Evolutionary conservation across 2,329 filamentous ascomycete species (phyloP).

Genomic region (Dactylellina drechsleri): DNA sequence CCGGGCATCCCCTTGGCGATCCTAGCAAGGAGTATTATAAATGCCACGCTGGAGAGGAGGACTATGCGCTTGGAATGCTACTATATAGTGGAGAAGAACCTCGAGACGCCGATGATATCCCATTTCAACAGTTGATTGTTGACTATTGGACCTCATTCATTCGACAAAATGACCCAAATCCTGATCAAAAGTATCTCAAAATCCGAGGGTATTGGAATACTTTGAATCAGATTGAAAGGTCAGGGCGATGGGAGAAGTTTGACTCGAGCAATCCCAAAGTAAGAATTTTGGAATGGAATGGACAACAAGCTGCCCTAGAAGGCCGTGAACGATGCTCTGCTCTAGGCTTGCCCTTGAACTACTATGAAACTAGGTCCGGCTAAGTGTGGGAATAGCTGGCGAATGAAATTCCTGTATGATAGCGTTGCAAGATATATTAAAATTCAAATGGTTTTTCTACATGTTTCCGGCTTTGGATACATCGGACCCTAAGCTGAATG

Average conservation of each 20-base stretch:
- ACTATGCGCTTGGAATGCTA: slow-evolving; percentile 62
- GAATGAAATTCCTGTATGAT: too few species aligned
- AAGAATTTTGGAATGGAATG: slow-evolving; percentile 28
- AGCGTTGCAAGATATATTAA: too few species aligned
- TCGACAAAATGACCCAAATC: slow-evolving; percentile 60
- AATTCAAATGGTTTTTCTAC: too few species aligned
- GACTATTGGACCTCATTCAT: slow-evolving; percentile 62
- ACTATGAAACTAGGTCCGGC: slow-evolving; percentile 13
- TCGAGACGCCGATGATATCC: slow-evolving; percentile 61
- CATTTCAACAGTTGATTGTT: slow-evolving; percentile 60
- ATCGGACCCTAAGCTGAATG: too few species aligned
- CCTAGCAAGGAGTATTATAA: slow-evolving; percentile 62
- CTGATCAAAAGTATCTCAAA: slow-evolving; percentile 58
- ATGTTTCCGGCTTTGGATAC: too few species aligned
- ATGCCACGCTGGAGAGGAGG: slow-evolving; percentile 63
- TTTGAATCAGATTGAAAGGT: slow-evolving; percentile 57
- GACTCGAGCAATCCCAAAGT: neutral
- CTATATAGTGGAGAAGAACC: slow-evolving; percentile 60
- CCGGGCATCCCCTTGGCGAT: slow-evolving; percentile 60
- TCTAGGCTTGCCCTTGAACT: slow-evolving; percentile 16
- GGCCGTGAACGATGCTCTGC: slow-evolving; percentile 13
- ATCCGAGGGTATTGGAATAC: slow-evolving; percentile 59
- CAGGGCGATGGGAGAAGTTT: slow-evolving; percentile 59
- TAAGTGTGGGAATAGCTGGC: too few species aligned
- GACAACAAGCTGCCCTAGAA: neutral